phyloP scores from a whole-genome alignment of 2,329 filamentous ascomycete species.

The Hymenoscyphus repandus region DNA sequence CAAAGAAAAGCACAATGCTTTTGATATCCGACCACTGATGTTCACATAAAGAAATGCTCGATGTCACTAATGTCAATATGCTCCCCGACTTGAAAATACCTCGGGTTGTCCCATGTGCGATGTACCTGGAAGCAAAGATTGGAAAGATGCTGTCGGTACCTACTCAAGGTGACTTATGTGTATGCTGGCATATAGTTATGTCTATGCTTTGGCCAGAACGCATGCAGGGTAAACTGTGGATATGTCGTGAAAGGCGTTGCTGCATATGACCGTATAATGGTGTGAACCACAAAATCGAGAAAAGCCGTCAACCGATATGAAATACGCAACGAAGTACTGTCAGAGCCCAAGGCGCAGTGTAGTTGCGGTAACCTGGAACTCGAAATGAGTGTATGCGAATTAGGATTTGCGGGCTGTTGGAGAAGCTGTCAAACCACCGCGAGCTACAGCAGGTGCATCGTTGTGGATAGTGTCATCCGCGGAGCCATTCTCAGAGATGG shows the following conservation, averaged over 20 bases:
- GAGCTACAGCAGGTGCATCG: conserved; percentile 28
- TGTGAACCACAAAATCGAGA: conserved; percentile 12
- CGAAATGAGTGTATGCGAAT: not conserved
- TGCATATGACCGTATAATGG: conserved; percentile 14
- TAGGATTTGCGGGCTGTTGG: conserved; percentile 29
- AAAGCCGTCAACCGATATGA: not conserved
- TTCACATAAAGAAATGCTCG: conserved; percentile 28
- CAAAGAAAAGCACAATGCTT: conserved; percentile 24
- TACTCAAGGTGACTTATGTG: conserved; percentile 22
- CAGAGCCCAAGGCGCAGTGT: not conserved
- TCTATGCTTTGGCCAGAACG: conserved; percentile 18
- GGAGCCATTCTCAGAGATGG: conserved; percentile 31
- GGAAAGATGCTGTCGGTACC: conserved; percentile 27
- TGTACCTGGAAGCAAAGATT: conserved; percentile 25
- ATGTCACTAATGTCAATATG: conserved; percentile 25
- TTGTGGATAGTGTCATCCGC: conserved; percentile 30
- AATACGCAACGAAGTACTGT: not conserved
- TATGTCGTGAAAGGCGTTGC: conserved; percentile 22
- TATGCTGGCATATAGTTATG: conserved; percentile 29
- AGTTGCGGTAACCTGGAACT: not conserved
- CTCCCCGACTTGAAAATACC: conserved; percentile 25
- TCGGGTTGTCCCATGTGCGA: conserved; percentile 17
- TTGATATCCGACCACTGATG: conserved; percentile 24
- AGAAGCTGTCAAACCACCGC: conserved; percentile 20
- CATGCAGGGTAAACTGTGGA: conserved; percentile 22